Base-by-base conservation (phyloP, 2,329 filamentous ascomycete genomes). In the Paracorniculantispora psalliotae region DNA sequence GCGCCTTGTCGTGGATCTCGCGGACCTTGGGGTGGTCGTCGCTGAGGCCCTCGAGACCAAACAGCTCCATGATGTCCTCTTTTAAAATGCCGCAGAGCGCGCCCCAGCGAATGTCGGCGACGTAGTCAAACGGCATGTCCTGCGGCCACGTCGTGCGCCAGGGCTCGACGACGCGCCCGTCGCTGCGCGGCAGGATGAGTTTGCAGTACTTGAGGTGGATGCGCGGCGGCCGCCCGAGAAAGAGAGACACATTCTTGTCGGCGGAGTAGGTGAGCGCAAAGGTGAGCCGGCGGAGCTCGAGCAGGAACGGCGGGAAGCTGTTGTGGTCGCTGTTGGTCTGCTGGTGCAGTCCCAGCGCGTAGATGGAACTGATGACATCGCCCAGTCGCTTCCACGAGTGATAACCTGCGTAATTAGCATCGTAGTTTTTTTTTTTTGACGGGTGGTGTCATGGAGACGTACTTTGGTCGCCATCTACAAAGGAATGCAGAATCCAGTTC, bases 181-280 rank as follows among this genome's bases (percentile, higher is more conserved):
- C 48, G 19, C 58, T 56, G 6, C 58, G 58, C 10, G 65, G 63
- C 0, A 62, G 56, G 3, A 70, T 66, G 12, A 78, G 69, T 3
- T 67, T 67, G 63, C 77, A 78, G 59, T 73, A 79, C 41, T 72
- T 70, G 39, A 72, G 68, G n/a, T 71, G 71, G 41, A 81, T 74
- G 2, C 78, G 70, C 3, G 77, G 77, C 4, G 79, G 79, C 2
- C 79, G 71, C 4, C 79, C 79, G n/a, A 80, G 72, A 55, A 81
- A 81, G 1, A 79, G 75, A 1, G 77, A 73, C 8, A 80, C 66
- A 43, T 73, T 75, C 59, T 79, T 81, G 59, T 81, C 79, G 4
- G 72, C 73, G 7, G 74, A 74, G 57, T 78, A 81, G 6, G 71
- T 70, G 1, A 72, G 69, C 5, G 73, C 73, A 60, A 80, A 79